phyloP scores from a whole-genome alignment of 2,329 filamentous ascomycete species.

The Graphium sp. region DNA sequence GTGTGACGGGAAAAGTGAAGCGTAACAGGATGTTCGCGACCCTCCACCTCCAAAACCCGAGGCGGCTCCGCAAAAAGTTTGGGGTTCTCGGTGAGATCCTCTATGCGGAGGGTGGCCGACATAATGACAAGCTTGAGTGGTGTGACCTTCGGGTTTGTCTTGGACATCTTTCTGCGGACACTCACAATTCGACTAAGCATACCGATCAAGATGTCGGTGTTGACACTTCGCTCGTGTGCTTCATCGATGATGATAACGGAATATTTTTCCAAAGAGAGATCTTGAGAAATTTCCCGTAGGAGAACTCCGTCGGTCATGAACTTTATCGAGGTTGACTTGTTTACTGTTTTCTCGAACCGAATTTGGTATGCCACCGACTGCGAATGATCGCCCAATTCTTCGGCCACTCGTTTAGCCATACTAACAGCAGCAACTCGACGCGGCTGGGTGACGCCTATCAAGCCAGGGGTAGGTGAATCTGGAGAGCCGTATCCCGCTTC shows the following conservation, averaged over 20 bases:
- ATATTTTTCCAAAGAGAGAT: slow-evolving; percentile 78
- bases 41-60: slow-evolving; percentile 77
- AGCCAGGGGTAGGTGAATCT: slow-evolving; percentile 64
- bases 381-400: slow-evolving; percentile 68
- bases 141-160: slow-evolving; percentile 52
- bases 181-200: slow-evolving; percentile 90
- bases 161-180: slow-evolving; percentile 56
- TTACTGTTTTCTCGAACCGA: slow-evolving; percentile 75
- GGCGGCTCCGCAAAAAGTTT: slow-evolving; percentile 64
- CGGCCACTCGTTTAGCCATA: slow-evolving; percentile 82
- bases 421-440: slow-evolving; percentile 89
- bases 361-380: slow-evolving; percentile 81
- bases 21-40: slow-evolving; percentile 79
- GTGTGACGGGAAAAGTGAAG: slow-evolving; percentile 77
- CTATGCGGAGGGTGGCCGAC: slow-evolving; percentile 86
- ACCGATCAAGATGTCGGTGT: slow-evolving; percentile 95
- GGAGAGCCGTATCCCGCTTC: slow-evolving; percentile 81
- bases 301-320: slow-evolving; percentile 99
- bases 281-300: slow-evolving; percentile 76
- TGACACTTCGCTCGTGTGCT: slow-evolving; percentile 91
- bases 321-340: slow-evolving; percentile 74
- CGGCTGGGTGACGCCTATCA: slow-evolving; percentile 92
- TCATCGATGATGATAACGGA: slow-evolving; percentile 92
- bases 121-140: slow-evolving; percentile 93
- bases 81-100: slow-evolving; percentile 75